Evolutionary conservation across 106 monocot species (phyloP).

Genomic region (Vanilla planifolia): DNA sequence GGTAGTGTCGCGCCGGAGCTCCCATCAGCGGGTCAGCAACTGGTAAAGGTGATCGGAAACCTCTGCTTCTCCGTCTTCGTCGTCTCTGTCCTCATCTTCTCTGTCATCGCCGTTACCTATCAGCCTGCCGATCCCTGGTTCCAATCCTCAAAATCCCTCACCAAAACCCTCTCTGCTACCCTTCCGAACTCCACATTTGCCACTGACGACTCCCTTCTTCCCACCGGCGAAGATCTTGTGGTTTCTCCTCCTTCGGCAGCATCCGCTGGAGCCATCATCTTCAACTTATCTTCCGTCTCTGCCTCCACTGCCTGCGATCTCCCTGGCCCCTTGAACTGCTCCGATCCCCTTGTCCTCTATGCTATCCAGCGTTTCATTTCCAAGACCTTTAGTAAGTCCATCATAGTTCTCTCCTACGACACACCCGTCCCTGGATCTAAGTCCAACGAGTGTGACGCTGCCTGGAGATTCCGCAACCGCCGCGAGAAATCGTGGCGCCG

Average conservation of each 20-base stretch:
- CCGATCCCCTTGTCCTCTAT: constrained; percentile 47
- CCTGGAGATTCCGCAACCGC: constrained; percentile 83
- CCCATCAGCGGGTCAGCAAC: constrained; percentile 20
- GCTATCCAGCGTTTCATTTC: constrained; percentile 63
- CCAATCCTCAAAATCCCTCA: constrained; percentile 60
- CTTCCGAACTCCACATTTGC: constrained; percentile 87
- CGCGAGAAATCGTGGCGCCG: constrained; percentile 66
- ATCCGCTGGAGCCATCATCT: constrained; percentile 15
- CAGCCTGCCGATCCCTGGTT: constrained; percentile 95
- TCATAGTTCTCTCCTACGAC: constrained; percentile 69
- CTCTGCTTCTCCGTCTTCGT: constrained; percentile 82
- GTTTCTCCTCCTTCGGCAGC: constrained; percentile 30
- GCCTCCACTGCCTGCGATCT: constrained; percentile 32
- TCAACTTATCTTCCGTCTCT: constrained; percentile 7
- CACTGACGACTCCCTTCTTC: constrained; percentile 60
- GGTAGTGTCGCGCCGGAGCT: constrained; percentile 3
- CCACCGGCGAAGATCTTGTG: constrained; percentile 52
- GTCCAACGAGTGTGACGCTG: constrained; percentile 58
- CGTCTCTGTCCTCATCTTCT: constrained; percentile 60
- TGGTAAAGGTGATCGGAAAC: constrained; percentile 39
- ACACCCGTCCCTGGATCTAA: constrained; percentile 54
- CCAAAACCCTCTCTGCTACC: constrained; percentile 48
- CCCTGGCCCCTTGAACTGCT: constrained; percentile 65
- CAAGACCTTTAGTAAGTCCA: constrained; percentile 18
- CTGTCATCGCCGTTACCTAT: constrained; percentile 96